Base-by-base conservation (phyloP, 495 filamentous ascomycete species). In the Aspergillus asperescens region DNA sequence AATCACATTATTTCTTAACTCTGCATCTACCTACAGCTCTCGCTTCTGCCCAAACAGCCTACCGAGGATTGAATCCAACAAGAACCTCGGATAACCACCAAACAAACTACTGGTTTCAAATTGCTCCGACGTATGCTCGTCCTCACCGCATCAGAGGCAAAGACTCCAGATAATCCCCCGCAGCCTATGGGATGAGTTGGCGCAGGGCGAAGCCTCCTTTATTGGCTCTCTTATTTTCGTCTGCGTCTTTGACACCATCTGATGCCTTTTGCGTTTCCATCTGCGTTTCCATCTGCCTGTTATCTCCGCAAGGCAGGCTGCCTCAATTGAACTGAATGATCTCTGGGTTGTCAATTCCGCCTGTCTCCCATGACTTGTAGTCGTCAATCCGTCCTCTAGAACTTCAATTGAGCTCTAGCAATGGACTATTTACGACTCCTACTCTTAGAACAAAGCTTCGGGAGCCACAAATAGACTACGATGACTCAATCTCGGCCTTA, bases 81-180 rank as follows among this genome's bases (percentile, higher is more conserved):
- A 56, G 44, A 50, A 37, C 20, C 48, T 53, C 52, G 59, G 48
- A 45, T 54, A 50, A 20, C 10, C 25, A 22, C 20, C 39, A 42
- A 47, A 25, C 25, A n/a, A 35, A 16, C 29, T 10, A 35, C 15
- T 34, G 44, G 46, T 19, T 37, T 37, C 42, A 31, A 32, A n/a
- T n/a, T n/a, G n/a, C n/a, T n/a, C n/a, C n/a, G n/a, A 25, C 7
- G 22, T 38, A 38, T 29, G 31, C 31, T 18, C 43, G 56, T 60
- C 60, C 58, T 61, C 63, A 66, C 63, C 63, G 60, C 63, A 66
- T 63, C 63, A 54, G 62, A 61, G 63, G 63, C 58, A 38, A 61
- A 43, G 56, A 24, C 15, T 38, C 29, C 12, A 52, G 42, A 46
- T 29, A 32, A 32, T 55, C 39, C 41, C 20, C 54, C 37, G 20